Base-by-base conservation (phyloP, 257 asterid species). In the Catharanthus roseus region DNA sequence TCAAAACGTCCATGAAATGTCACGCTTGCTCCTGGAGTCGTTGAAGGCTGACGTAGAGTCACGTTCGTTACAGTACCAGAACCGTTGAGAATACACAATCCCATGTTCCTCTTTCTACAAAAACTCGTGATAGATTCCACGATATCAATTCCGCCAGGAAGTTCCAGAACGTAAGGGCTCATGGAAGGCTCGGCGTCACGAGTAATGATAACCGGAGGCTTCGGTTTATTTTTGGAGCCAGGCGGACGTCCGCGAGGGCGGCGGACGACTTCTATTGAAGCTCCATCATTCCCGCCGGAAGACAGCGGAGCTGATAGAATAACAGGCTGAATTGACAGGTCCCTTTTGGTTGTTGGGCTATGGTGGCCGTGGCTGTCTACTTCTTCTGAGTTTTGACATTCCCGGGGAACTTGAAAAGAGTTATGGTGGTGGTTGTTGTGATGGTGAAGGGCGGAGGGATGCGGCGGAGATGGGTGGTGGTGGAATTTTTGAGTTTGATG, bases 201-300 rank as follows among this genome's bases (percentile, higher is more conserved):
- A 31, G 92, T 82, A 21, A 88, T 81, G 47, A 88, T 73, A 6
- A 82, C 75, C 5, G 92, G 90, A 0, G 95, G 89, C 73, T 81
- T 90, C 3, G 91, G 88, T n/a, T 82, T 88, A 79, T 90, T 90
- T 54, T 82, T 88, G 3, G 96, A 88, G 2, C 96, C 96, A 0
- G 92, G 92, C 0, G 95, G 95, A 2, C 96, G 85, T 38, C 96
- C 96, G 0, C 95, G 92, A 16, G 96, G 93, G 57, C 96, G 91
- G 38, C 96, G 96, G 63, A 77, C 81, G 10, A 88, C 87, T 23
- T 90, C 96, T 33, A 90, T 90, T 47, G 85, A 66, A 34, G 93
- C 90, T 49, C 93, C 96, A 68, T 88, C 96, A 81, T 74, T 65
- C 19, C 70, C 71, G 1, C 81, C 71, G 0, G 82, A 47, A 31